These are phyloP conservation scores for Cercospora canescens DNA, from an alignment of 2,329 filamentous ascomycete species.

Conservation along the genomic window DNA sequence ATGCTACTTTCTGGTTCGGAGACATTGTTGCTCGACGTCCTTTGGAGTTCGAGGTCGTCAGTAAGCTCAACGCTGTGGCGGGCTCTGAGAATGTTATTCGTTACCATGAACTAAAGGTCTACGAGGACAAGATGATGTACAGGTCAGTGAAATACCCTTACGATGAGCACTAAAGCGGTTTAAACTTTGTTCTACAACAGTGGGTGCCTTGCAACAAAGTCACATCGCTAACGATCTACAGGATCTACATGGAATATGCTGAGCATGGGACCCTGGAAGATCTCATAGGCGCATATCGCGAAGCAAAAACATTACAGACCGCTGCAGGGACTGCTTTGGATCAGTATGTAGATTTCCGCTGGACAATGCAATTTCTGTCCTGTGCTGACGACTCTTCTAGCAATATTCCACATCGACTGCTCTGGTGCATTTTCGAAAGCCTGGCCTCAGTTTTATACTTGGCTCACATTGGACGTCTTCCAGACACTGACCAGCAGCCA, in stretches of 20 bases:
- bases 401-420: background rate
- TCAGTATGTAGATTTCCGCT: background rate
- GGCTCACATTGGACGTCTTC: slow-evolving; percentile 1
- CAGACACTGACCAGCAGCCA: background rate
- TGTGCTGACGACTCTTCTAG: background rate
- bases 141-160: background rate
- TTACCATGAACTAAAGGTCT: background rate
- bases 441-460: slow-evolving; percentile 10
- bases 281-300: background rate
- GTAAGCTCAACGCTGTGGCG: background rate
- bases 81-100: background rate
- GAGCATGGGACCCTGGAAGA: background rate
- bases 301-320: background rate
- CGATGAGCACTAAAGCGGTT: background rate
- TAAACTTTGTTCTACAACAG: background rate
- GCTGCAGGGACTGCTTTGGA: background rate
- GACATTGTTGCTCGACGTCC: background rate
- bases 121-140: background rate
- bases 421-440: slow-evolving; percentile 14
- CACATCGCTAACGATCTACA: background rate
- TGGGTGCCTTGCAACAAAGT: background rate
- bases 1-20: background rate
- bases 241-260: slow-evolving; percentile 4
- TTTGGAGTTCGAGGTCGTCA: background rate
- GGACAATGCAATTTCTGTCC: background rate